These are phyloP conservation scores for Coriolopsis trogii DNA, from an alignment of 1,284 basidiomycete species.

Conservation along the genomic window DNA sequence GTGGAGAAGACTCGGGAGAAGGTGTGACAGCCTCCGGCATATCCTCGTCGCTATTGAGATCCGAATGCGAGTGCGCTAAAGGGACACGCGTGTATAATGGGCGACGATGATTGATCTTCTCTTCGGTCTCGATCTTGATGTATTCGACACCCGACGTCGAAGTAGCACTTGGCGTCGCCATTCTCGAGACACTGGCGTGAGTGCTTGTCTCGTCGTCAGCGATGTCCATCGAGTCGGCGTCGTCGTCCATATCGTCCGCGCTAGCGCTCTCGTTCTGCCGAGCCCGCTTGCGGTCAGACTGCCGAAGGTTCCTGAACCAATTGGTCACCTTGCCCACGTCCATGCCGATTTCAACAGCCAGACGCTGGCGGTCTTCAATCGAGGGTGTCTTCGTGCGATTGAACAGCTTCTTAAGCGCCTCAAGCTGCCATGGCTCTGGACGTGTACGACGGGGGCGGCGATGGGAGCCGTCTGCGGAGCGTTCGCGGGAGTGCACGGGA, in stretches of 20 bases:
- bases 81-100: slow-evolving; percentile 29
- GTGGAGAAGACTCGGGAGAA: slow-evolving; percentile 58
- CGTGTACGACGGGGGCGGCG: slow-evolving; percentile 59
- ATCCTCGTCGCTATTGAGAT: slow-evolving; percentile 61
- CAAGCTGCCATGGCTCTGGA: slow-evolving; percentile 75
- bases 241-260: slow-evolving; percentile 34
- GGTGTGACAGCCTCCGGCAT: slow-evolving; percentile 74
- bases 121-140: slow-evolving; percentile 43
- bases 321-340: slow-evolving; percentile 83
- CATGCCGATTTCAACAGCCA: slow-evolving; percentile 77
- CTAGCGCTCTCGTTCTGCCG: slow-evolving; percentile 27
- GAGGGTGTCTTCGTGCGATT: slow-evolving; percentile 71
- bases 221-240: slow-evolving; percentile 29
- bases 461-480: slow-evolving; percentile 28
- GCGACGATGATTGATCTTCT: slow-evolving; percentile 16
- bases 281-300: slow-evolving; percentile 67
- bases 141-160: slow-evolving; percentile 36
- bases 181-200: slow-evolving; percentile 30
- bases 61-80: slow-evolving; percentile 42
- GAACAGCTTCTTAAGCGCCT: slow-evolving; percentile 70
- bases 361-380: slow-evolving; percentile 72
- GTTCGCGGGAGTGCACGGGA: slow-evolving; percentile 30
- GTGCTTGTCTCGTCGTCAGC: slow-evolving; percentile 31
- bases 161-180: slow-evolving; percentile 27
- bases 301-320: slow-evolving; percentile 81